Conservation (phyloP, 345 rosid genomes). For the Gynandropsis gynandra region DNA sequence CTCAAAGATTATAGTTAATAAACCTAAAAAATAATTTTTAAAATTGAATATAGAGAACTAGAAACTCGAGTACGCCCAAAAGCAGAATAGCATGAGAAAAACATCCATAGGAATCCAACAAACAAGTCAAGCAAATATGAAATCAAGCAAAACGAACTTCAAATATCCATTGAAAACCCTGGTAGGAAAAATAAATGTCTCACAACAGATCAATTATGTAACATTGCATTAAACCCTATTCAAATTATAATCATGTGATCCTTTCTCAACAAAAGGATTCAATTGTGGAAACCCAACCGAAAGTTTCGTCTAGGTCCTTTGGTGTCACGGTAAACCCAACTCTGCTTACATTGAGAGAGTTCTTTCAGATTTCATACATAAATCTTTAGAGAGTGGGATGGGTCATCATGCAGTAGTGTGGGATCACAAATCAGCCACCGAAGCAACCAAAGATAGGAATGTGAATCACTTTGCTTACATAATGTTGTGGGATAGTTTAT, state of each 20-base stretch:
- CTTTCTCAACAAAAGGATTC: too few relatives aligned
- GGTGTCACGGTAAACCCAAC: too few relatives aligned
- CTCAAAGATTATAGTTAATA: background rate
- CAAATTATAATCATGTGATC: background rate
- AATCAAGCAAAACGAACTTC: constrained; percentile 5
- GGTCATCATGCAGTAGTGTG: too few relatives aligned
- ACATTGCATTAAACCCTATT: background rate
- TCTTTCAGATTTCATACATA: too few relatives aligned
- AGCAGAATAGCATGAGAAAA: background rate
- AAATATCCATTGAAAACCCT: background rate
- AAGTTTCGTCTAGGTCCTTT: too few relatives aligned
- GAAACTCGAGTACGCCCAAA: background rate
- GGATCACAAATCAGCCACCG: too few relatives aligned
- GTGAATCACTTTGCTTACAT: too few relatives aligned
- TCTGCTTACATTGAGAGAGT: too few relatives aligned
- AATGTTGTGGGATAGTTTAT: too few relatives aligned
- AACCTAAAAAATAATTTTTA: constrained; percentile 1
- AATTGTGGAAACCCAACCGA: too few relatives aligned
- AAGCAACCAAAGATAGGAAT: too few relatives aligned
- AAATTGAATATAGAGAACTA: constrained; percentile 1
- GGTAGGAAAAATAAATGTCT: background rate
- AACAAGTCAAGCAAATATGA: constrained; percentile 1
- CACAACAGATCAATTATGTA: constrained; percentile 8
- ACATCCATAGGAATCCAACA: constrained; percentile 8
- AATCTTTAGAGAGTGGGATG: too few relatives aligned